Percentiles rank a stretch among this genome's conserved stretches.
These are phyloP conservation scores for Asclepias syriaca DNA, from an alignment of 257 asterid genomes.

Conservation along the genomic window DNA sequence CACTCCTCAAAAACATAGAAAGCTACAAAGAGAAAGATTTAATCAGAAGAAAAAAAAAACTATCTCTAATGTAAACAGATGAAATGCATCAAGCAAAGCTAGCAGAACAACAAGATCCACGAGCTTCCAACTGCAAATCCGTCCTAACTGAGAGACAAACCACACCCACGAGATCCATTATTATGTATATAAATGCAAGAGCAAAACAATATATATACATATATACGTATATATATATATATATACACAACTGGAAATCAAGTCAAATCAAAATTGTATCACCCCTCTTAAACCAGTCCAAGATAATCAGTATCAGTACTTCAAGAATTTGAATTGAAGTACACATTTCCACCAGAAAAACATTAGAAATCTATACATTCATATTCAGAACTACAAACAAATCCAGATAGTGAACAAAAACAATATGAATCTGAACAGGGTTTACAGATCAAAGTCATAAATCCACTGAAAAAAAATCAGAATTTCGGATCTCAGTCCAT, in stretches of 20 bases:
- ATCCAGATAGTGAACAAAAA: not conserved
- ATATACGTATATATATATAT: not conserved
- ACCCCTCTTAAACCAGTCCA: not conserved
- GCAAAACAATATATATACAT: not conserved
- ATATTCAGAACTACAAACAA: not conserved
- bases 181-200: not conserved
- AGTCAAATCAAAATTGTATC: not conserved
- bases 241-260: too few relatives aligned
- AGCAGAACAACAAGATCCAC: slow-evolving; percentile 13
- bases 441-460: not conserved
- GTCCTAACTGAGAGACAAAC: not conserved
- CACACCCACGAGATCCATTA: not conserved
- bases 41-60: not conserved
- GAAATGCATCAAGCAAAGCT: not conserved
- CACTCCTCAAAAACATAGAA: not conserved
- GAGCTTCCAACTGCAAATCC: not conserved
- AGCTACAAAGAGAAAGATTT: not conserved
- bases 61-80: not conserved
- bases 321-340: too few relatives aligned
- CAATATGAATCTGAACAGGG: not conserved
- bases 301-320: not conserved
- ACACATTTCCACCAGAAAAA: not conserved
- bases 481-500: not conserved
- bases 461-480: not conserved
- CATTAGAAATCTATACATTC: not conserved